Percentiles rank a stretch among this genome's conserved stretches.
These are phyloP conservation scores for Hondaea fermentalgiana DNA, from an alignment of 108 stramenopile species.

Conservation along the genomic window DNA sequence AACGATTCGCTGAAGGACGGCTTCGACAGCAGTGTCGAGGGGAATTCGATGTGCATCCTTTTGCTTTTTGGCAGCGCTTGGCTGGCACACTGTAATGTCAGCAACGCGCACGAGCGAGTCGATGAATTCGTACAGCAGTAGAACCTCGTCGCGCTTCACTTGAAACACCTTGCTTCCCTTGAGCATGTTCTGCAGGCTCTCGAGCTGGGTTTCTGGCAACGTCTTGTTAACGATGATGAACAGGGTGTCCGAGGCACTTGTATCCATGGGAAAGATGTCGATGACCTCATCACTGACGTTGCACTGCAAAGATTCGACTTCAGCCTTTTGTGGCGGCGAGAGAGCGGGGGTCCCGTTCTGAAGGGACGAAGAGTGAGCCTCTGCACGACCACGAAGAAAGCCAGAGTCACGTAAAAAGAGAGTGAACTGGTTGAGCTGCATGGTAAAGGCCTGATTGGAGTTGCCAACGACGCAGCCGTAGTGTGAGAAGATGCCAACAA, in stretches of 20 bases:
- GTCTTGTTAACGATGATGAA: not conserved
- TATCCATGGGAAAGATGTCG: not conserved
- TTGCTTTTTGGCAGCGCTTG: not conserved
- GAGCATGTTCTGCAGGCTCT: not conserved
- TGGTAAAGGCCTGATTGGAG: not conserved
- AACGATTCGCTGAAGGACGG: not conserved
- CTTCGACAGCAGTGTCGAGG: not conserved
- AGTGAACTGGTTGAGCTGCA: conserved; percentile 7
- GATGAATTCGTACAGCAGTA: not conserved
- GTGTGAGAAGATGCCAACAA: not conserved
- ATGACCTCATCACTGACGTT: not conserved
- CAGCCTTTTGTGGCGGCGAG: not conserved
- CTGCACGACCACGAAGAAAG: not conserved
- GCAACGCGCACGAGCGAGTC: not conserved
- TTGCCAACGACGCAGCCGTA: not conserved
- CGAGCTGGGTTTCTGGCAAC: not conserved
- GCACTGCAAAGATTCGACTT: not conserved
- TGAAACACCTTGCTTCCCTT: not conserved
- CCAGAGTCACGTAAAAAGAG: not conserved
- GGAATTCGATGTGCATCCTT: not conserved
- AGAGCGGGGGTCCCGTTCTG: too few species aligned
- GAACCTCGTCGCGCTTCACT: not conserved
- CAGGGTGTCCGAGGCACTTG: not conserved
- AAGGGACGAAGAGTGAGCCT: not conserved
- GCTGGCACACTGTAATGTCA: not conserved